Base-by-base conservation (phyloP, 139 green algal species). In the Chlorella vulgaris region DNA sequence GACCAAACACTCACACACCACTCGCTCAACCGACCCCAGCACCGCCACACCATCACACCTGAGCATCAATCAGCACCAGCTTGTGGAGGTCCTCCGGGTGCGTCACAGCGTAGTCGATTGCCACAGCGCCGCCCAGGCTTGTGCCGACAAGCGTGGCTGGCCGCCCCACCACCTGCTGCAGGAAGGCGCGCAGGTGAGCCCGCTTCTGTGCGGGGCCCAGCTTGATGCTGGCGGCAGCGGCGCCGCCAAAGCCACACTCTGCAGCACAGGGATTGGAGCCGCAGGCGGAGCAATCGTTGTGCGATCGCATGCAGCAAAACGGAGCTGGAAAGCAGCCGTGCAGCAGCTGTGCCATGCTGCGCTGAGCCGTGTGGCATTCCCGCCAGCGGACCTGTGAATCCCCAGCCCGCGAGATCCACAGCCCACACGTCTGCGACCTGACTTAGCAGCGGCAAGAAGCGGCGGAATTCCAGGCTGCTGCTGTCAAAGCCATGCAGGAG, bases 401-500 rank as follows among this genome's bases (percentile, higher is more conserved):
- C 86, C 86, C 86, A 90, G 33, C 86, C 86, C 28, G 98, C 87
- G 75, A 98, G 79, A 82, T 99, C 96, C 0, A 99, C 82, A 4
- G 91, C 88, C 28, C 93, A 92, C 2, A 86, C 78, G 21, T 88
- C 70, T 0, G 76, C 87, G 5, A 79, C 28, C 26, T 81, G 43
- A 19, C 80, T 77, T 35, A 99, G 83, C 65, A 94, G 81, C 0
- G 94, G 93, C 70, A 90, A 80, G 35, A 99, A 83, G 15, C 93
- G 81, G 7, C 96, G 85, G 74, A 95, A 98, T 87, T 99, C 96
- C 29, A 99, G 83, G 76, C 84, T 91, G 47, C 73, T 88, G 73
- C 70, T 86, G 81, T 99, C 96, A 78, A 98, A 97, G 65, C 94
- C 92, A 85, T 97, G 96, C 39, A 99, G 90, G 40, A 97, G 76